These are phyloP conservation scores for Juglanconis sp. DNA, from an alignment of 2,329 filamentous ascomycete genomes.

Conservation along the genomic window DNA sequence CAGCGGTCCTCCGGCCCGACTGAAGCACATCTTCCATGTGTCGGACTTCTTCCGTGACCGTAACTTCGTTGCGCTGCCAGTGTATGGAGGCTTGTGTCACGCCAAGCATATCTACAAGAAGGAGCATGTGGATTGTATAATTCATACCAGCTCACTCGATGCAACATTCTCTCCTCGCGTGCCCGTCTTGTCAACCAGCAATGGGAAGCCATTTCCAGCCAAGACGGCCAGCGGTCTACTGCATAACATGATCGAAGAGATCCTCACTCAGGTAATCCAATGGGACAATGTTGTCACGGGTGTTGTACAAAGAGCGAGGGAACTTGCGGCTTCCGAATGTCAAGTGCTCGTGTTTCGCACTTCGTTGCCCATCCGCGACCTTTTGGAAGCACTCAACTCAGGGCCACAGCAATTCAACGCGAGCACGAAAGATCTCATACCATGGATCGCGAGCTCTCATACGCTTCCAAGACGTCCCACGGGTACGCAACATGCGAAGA, in stretches of 20 bases:
- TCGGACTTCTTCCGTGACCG: conserved; percentile 29
- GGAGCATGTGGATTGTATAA: neutral
- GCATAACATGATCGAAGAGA: conserved; percentile 25
- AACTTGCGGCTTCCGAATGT: conserved; percentile 16
- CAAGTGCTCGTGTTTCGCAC: conserved; percentile 26
- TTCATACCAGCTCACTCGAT: neutral
- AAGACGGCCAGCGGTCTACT: conserved; percentile 25
- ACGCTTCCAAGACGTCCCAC: conserved; percentile 14
- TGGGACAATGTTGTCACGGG: conserved; percentile 28
- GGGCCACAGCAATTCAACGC: neutral
- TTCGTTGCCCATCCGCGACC: conserved; percentile 26
- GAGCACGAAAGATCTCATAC: conserved; percentile 21
- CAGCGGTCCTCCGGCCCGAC: conserved; percentile 34
- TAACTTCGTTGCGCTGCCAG: conserved; percentile 30
- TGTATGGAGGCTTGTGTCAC: neutral
- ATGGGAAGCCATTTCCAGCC: conserved; percentile 26
- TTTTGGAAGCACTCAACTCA: conserved; percentile 20
- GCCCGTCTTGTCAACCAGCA: conserved; percentile 31
- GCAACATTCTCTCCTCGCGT: conserved; percentile 19
- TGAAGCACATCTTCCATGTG: conserved; percentile 28
- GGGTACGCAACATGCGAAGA: conserved; percentile 45
- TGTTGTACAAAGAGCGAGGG: conserved; percentile 6
- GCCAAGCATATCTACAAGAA: conserved; percentile 3
- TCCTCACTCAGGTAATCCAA: conserved; percentile 28
- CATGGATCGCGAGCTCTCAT: conserved; percentile 21